Evolutionary conservation across 495 filamentous ascomycete species (phyloP), one percentile per base, ranked within the genome.

Genomic region (Pseudomonodictys pantanalensis): DNA sequence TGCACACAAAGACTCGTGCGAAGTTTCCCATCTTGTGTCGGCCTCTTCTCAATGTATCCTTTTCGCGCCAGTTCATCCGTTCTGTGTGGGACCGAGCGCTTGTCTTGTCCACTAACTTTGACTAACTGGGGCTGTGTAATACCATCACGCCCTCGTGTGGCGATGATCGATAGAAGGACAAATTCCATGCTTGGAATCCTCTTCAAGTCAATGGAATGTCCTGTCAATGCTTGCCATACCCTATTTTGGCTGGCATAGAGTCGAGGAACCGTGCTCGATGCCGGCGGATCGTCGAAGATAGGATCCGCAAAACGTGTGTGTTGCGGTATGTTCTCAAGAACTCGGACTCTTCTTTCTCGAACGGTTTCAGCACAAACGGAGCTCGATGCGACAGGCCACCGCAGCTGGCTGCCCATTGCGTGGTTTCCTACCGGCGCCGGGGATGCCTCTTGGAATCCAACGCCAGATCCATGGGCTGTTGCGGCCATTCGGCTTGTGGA

Each of bases 21-120:
- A 38, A 79, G 74, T 22, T 81, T 78, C 47, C 77, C 81, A 18
- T 83, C 78, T 28, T 89, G 77, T 4, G 92, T 78, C 0, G 81
- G 78, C 32, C 82, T 80, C 72, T 97, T 97, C 33, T 85, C 84
- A 44, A 97, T 90, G 70, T 96, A 95, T 8, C 92, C 92, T 66
- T 87, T 88, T 53, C 78, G 76, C 20, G 81, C 81, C 18, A 97
- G 79, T 1, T 78, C 73, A 60, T 91, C 86, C 0, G 92, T 96
- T 38, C 92, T 79, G 47, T 83, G 83, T 11, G 92, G 90, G 5
- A 96, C 82, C 1, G 92, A 96, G 41, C 90, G 81, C 68, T 95
- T 95, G 70, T 96, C 90, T 72, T 96, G 92, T 18, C 87, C 85
- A 58, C 88, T 90, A 8, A 87, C 68, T 28, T 75, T 79, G 20